These are phyloP conservation scores for Pyricularia pennisetigena DNA, from an alignment of 2,329 filamentous ascomycete genomes.

Conservation along the genomic window DNA sequence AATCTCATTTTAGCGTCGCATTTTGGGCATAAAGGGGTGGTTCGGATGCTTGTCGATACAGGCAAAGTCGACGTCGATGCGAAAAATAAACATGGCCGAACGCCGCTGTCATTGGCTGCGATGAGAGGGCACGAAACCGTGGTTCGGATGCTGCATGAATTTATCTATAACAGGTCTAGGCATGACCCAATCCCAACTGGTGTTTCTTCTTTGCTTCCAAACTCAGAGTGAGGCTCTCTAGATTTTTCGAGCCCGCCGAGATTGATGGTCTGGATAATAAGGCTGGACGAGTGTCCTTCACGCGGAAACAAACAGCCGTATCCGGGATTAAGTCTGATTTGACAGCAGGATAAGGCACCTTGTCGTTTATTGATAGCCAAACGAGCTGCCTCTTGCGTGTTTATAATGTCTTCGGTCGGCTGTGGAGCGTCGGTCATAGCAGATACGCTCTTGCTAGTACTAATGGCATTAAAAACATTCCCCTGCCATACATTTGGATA, in stretches of 20 bases:
- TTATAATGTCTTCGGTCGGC: neutral
- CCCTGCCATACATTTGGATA: neutral
- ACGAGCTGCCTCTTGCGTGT: neutral
- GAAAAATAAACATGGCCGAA: too few relatives aligned
- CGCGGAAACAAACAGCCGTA: neutral
- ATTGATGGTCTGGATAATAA: neutral
- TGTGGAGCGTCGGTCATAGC: neutral
- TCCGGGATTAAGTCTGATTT: neutral
- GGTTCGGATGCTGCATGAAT: neutral
- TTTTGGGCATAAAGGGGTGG: neutral
- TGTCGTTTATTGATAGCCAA: neutral
- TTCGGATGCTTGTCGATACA: neutral
- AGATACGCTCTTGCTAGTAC: neutral
- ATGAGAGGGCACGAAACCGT: too few relatives aligned
- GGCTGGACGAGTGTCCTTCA: neutral
- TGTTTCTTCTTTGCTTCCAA: neutral
- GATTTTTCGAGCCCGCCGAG: neutral
- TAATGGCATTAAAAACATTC: neutral
- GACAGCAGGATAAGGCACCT: neutral
- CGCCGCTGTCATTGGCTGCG: too few relatives aligned
- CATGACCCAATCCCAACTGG: neutral
- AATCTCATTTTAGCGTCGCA: conserved; percentile 9
- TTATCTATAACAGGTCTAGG: neutral
- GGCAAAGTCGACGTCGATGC: neutral
- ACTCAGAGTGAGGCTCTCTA: neutral